Conservation (phyloP, 1,284 basidiomycete species). For the Ganoderma lingzhi region DNA sequence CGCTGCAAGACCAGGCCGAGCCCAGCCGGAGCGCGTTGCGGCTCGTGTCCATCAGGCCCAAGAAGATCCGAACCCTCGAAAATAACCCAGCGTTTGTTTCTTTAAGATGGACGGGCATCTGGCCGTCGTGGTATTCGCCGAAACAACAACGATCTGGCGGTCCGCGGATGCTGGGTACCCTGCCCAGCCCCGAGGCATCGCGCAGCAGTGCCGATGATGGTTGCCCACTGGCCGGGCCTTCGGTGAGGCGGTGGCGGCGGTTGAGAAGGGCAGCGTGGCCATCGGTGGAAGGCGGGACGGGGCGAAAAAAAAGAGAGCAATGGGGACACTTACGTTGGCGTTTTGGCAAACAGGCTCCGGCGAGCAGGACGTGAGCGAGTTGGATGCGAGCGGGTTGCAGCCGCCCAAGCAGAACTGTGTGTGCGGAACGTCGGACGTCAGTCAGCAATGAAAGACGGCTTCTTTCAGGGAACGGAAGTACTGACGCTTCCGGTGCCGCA, state of each 20-base stretch:
- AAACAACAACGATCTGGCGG: background rate
- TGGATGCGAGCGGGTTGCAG: constrained; percentile 79
- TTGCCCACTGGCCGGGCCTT: background rate
- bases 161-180: background rate
- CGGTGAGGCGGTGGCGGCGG: background rate
- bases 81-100: background rate
- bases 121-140: background rate
- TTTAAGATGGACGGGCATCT: background rate
- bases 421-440: background rate
- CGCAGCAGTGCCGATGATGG: constrained; percentile 3
- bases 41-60: background rate
- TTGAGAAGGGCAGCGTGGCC: background rate
- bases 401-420: constrained; percentile 80
- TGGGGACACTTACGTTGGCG: constrained; percentile 54
- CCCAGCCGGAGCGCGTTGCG: background rate
- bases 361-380: constrained; percentile 68
- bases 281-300: background rate
- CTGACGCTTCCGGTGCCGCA: constrained; percentile 66
- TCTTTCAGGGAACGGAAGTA: constrained; percentile 2
- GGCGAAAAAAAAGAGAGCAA: background rate
- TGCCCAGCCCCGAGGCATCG: background rate
- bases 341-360: constrained; percentile 78
- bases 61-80: background rate
- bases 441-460: background rate
- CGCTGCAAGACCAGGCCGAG: background rate